These are phyloP conservation scores for Acanthamoeba triangularis DNA, from an alignment of 208 protist species.

Conservation along the genomic window DNA sequence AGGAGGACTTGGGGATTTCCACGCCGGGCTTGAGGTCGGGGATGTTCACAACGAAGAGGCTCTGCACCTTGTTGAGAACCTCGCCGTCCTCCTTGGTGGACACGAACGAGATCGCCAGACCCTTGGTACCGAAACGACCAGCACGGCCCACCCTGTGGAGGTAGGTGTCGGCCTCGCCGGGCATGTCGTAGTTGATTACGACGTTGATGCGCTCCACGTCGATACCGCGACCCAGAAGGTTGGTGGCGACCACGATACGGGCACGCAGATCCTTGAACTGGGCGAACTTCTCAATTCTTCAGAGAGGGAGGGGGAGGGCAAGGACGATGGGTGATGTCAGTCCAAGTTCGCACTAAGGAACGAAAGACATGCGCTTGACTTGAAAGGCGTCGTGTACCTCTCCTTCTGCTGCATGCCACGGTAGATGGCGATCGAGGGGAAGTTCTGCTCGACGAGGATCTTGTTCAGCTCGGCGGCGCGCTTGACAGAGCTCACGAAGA, in stretches of 20 bases:
- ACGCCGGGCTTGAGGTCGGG: constrained; percentile 95
- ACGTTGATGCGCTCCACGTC: constrained; percentile 99
- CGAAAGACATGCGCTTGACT: constrained; percentile 77
- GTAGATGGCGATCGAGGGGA: constrained; percentile 98
- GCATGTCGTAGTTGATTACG: constrained; percentile 99
- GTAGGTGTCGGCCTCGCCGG: constrained; percentile 97
- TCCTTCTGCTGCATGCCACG: constrained; percentile 96
- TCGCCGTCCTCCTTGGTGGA: constrained; percentile 95
- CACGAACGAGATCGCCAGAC: constrained; percentile 99
- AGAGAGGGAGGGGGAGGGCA: background rate
- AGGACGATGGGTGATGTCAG: background rate
- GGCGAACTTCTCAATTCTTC: constrained; percentile 87
- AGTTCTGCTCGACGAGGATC: constrained; percentile 97
- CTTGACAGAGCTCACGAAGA: constrained; percentile 98
- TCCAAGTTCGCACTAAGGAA: background rate
- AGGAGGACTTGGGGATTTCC: constrained; percentile 91
- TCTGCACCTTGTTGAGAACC: constrained; percentile 97
- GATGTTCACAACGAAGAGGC: constrained; percentile 98
- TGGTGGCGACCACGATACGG: constrained; percentile 99
- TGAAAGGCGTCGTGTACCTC: constrained; percentile 78
- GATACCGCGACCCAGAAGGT: constrained; percentile 99
- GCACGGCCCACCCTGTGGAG: constrained; percentile 98
- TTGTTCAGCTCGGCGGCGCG: constrained; percentile 97
- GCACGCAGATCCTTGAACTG: constrained; percentile 99
- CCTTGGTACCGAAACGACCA: constrained; percentile 99